phyloP scores from a whole-genome alignment of 148 eudicot species.

The Silene conica region DNA sequence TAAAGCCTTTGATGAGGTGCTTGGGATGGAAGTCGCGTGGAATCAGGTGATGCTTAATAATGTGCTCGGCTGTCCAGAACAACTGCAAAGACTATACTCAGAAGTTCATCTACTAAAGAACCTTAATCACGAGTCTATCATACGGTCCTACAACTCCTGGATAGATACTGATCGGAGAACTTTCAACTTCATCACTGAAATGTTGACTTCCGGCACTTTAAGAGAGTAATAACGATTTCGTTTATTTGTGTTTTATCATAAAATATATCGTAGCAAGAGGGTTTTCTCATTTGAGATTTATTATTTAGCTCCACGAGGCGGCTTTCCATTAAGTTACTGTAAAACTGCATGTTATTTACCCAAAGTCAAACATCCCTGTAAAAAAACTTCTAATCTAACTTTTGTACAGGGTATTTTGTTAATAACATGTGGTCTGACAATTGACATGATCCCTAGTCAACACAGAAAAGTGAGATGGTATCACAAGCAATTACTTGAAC shows the following conservation, averaged over 20 bases:
- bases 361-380: no score
- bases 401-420: no score
- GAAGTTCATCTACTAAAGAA: conserved; percentile 83
- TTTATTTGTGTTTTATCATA: conserved; percentile 11
- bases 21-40: conserved; percentile 44
- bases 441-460: no score
- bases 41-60: conserved; percentile 42
- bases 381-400: not conserved
- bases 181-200: conserved; percentile 89
- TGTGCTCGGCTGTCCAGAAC: conserved; percentile 52
- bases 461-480: not conserved
- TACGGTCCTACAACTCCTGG: conserved; percentile 66
- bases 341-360: no score
- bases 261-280: not conserved
- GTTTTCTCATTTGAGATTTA: not conserved
- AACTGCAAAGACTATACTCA: conserved; percentile 60
- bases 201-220: conserved; percentile 91
- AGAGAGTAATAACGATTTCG: conserved; percentile 55
- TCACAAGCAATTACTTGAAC: not conserved
- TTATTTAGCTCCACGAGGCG: not conserved
- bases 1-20: conserved; percentile 33
- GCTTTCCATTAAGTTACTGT: no score
- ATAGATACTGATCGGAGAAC: conserved; percentile 52
- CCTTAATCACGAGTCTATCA: conserved; percentile 67
- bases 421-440: no score